phyloP scores from a whole-genome alignment of 345 rosid species.

The Abelmoschus esculentus region DNA sequence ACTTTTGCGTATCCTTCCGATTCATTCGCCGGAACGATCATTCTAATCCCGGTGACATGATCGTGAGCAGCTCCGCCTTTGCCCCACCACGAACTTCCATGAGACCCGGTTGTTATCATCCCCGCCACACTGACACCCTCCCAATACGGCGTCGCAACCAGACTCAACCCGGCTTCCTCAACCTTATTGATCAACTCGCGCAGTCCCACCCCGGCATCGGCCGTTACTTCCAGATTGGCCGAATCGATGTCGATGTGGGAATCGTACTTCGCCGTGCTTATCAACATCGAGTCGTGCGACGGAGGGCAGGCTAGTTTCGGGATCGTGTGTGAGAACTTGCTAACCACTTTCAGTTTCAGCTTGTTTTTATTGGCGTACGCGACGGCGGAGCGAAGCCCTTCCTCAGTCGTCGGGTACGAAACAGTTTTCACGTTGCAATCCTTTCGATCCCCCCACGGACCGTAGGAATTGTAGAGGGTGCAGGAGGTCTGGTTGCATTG shows the following conservation, averaged over 20 bases:
- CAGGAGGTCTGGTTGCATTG: constrained; percentile 48
- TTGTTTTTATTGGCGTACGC: constrained; percentile 44
- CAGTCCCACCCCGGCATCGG: constrained; percentile 60
- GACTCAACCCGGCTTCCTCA: constrained; percentile 55
- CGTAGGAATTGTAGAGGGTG: constrained; percentile 61
- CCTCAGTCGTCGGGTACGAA: constrained; percentile 59
- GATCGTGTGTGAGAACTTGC: constrained; percentile 70
- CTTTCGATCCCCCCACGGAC: constrained; percentile 65
- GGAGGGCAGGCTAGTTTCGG: constrained; percentile 80
- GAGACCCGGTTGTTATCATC: constrained; percentile 75
- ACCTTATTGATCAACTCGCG: constrained; percentile 58
- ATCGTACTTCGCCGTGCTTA: constrained; percentile 50
- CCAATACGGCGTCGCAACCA: constrained; percentile 81
- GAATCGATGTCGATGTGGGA: constrained; percentile 45
- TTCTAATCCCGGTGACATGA: constrained; percentile 61
- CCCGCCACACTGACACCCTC: constrained; percentile 90
- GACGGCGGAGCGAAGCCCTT: constrained; percentile 52
- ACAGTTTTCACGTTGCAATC: constrained; percentile 43
- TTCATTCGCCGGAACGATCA: constrained; percentile 47
- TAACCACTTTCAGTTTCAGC: constrained; percentile 63
- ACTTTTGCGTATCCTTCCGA: constrained; percentile 64
- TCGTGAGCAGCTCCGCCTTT: constrained; percentile 92
- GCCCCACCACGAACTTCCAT: constrained; percentile 97
- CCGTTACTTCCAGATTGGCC: constrained; percentile 44
- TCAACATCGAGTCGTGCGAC: constrained; percentile 32